Conservation (phyloP, 352 stramenopile species). For the Blastocystis sp. region DNA sequence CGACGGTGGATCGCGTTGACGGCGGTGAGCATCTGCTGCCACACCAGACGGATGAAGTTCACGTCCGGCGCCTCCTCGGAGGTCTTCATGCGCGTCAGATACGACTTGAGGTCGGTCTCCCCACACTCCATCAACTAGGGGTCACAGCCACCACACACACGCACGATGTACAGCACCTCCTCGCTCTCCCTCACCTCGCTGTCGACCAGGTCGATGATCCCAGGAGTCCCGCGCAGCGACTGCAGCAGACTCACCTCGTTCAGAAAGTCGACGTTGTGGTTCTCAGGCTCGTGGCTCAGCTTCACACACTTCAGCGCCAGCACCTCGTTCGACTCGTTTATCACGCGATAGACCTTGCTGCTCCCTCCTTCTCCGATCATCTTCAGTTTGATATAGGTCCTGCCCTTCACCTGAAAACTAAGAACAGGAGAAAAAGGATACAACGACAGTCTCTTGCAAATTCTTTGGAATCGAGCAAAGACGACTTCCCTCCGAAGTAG, state of each 20-base stretch:
- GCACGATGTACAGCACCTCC: constrained; percentile 63
- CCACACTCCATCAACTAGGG: constrained; percentile 82
- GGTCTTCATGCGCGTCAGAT: neutral
- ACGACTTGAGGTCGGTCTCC: constrained; percentile 88
- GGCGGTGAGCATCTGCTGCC: constrained; percentile 95
- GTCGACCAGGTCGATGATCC: constrained; percentile 89
- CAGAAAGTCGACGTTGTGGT: constrained; percentile 79
- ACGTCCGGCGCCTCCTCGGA: constrained; percentile 74
- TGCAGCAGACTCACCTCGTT: constrained; percentile 93
- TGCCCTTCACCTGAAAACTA: constrained; percentile 73
- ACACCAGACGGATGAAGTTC: constrained; percentile 93
- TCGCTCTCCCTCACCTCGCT: constrained; percentile 77
- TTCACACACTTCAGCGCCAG: constrained; percentile 97
- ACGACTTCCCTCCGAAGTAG: neutral
- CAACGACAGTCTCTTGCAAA: constrained; percentile 4
- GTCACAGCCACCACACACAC: neutral
- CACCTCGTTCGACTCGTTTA: constrained; percentile 33
- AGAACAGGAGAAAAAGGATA: constrained; percentile 4
- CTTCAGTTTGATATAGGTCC: constrained; percentile 86
- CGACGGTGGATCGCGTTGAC: constrained; percentile 90
- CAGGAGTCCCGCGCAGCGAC: constrained; percentile 81
- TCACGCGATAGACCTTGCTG: constrained; percentile 86
- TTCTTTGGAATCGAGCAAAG: neutral
- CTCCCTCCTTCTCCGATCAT: constrained; percentile 90
- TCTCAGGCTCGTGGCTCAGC: constrained; percentile 68